These are phyloP conservation scores for Fusarium torulosum DNA, from an alignment of 2,329 filamentous ascomycete species.

Conservation along the genomic window DNA sequence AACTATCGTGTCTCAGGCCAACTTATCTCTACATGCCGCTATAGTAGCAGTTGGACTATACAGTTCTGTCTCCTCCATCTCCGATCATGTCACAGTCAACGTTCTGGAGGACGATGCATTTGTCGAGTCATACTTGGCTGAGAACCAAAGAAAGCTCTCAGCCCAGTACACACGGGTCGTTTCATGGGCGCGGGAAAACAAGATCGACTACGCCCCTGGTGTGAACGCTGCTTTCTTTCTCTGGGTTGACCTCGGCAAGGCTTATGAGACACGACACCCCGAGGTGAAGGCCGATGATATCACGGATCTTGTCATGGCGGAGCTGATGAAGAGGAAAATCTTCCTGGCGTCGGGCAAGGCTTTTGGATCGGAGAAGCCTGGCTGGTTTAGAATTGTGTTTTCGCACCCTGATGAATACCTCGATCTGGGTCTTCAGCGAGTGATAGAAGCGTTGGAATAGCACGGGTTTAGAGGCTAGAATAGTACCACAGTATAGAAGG, in stretches of 20 bases:
- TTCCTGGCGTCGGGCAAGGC: conserved; percentile 54
- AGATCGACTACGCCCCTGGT: conserved; percentile 60
- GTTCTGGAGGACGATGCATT: conserved; percentile 60
- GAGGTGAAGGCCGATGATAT: conserved; percentile 37
- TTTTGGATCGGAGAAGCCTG: conserved; percentile 55
- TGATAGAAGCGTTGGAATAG: conserved; percentile 36
- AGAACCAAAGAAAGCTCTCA: conserved; percentile 58
- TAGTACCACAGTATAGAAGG: not conserved
- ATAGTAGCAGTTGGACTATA: conserved; percentile 56
- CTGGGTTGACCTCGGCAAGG: conserved; percentile 62
- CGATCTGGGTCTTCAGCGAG: conserved; percentile 45
- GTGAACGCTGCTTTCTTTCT: conserved; percentile 68
- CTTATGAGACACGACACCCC: conserved; percentile 41
- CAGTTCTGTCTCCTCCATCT: conserved; percentile 59
- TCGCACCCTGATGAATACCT: conserved; percentile 51
- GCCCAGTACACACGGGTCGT: conserved; percentile 56
- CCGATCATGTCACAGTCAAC: conserved; percentile 57
- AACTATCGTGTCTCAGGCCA: conserved; percentile 62
- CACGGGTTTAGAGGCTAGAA: not conserved
- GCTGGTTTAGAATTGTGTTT: conserved; percentile 58
- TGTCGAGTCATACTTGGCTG: conserved; percentile 58
- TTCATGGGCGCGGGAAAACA: conserved; percentile 53
- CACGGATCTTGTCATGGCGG: conserved; percentile 46
- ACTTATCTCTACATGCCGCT: conserved; percentile 54
- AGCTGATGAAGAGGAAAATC: conserved; percentile 50